phyloP scores from a whole-genome alignment of 148 eudicot species.

The Oxyria digyna region DNA sequence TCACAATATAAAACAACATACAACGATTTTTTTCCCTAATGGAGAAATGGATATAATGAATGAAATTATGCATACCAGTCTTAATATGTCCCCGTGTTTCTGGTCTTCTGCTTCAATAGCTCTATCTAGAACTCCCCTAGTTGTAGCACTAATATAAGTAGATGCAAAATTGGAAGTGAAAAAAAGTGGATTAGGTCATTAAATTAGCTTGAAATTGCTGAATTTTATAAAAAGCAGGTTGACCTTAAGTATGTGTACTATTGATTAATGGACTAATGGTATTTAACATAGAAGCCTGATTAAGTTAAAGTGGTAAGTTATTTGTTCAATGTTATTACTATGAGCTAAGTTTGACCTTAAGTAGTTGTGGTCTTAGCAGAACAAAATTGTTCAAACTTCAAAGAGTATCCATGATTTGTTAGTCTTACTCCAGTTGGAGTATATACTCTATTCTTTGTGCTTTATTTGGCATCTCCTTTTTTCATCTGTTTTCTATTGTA shows the following conservation, averaged over 20 bases:
- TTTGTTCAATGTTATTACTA: not conserved
- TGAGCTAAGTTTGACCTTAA: not conserved
- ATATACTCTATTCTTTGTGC: not conserved
- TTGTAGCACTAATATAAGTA: not conserved
- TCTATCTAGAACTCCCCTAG: constrained; percentile 7
- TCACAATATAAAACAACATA: not conserved
- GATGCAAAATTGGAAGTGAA: not conserved
- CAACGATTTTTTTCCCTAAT: too few relatives aligned
- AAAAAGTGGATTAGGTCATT: not conserved
- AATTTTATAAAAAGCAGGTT: too few relatives aligned
- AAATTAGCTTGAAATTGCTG: too few relatives aligned
- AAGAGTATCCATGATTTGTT: not conserved
- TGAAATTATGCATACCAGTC: not conserved
- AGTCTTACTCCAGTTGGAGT: not conserved
- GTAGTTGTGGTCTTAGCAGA: not conserved
- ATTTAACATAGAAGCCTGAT: not conserved
- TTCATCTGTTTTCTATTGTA: not conserved
- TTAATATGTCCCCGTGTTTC: constrained; percentile 5
- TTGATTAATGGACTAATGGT: not conserved
- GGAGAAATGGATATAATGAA: not conserved
- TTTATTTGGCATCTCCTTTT: not conserved
- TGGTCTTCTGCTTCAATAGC: constrained; percentile 9
- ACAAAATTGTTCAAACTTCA: not conserved
- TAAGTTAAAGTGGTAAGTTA: not conserved
- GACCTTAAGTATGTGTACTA: constrained; percentile 50